Evolutionary conservation across 805 yeast species (phyloP).

Genomic region (Metschnikowia gruessii): DNA sequence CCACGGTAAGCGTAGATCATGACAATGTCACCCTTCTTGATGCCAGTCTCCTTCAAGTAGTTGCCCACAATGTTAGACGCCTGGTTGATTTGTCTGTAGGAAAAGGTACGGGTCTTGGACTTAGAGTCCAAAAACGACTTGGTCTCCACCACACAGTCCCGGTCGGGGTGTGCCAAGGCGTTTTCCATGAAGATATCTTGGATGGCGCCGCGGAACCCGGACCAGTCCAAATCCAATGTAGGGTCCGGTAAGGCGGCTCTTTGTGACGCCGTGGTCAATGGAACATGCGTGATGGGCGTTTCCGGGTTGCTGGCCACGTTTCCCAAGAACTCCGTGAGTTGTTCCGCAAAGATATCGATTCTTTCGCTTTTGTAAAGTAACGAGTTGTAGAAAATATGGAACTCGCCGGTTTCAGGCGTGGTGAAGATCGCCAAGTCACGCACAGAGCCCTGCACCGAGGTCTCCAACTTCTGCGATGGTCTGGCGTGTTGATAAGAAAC

Average conservation of each 20-base stretch:
- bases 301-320: constrained; percentile 36
- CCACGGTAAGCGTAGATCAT: constrained; percentile 98
- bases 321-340: constrained; percentile 54
- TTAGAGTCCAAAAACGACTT: constrained; percentile 58
- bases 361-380: constrained; percentile 70
- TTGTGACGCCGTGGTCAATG: constrained; percentile 69
- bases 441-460: constrained; percentile 51
- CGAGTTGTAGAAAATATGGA: constrained; percentile 66
- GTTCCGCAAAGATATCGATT: constrained; percentile 67
- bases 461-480: constrained; percentile 40
- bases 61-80: constrained; percentile 94
- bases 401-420: constrained; percentile 25
- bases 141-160: constrained; percentile 92
- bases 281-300: constrained; percentile 53
- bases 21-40: constrained; percentile 88
- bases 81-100: constrained; percentile 83
- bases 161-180: constrained; percentile 79
- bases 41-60: constrained; percentile 75
- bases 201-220: constrained; percentile 88
- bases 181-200: constrained; percentile 92
- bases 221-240: constrained; percentile 82
- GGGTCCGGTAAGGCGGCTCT: constrained; percentile 75
- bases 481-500: constrained; percentile 52
- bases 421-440: constrained; percentile 61
- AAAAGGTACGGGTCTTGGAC: constrained; percentile 65